These are phyloP conservation scores for Xylaria sp. DNA, from an alignment of 2,329 filamentous ascomycete genomes.

Conservation along the genomic window DNA sequence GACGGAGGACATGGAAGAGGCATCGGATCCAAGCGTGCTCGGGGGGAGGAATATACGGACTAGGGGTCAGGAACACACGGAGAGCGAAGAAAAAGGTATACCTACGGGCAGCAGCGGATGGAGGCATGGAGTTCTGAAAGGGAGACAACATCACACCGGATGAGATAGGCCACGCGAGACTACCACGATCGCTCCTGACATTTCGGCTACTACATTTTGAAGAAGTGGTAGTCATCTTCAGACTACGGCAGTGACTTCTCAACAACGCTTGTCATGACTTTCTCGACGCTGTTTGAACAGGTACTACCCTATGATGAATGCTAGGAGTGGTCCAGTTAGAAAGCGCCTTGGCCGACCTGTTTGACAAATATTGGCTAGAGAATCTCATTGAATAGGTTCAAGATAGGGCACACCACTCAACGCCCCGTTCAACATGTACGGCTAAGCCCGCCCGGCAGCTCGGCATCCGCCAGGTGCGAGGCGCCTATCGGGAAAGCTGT, in stretches of 20 bases:
- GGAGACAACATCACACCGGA: slow-evolving; percentile 3
- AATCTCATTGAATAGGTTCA: slow-evolving; percentile 1
- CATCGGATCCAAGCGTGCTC: slow-evolving; percentile 2
- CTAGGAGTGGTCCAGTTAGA: slow-evolving; percentile 8
- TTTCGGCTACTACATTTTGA: slow-evolving; percentile 10
- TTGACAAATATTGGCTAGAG: not conserved
- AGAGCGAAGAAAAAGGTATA: slow-evolving; percentile 1
- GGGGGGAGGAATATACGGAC: not conserved
- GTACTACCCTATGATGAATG: not conserved
- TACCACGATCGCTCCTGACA: slow-evolving; percentile 11
- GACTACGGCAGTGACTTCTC: slow-evolving; percentile 1
- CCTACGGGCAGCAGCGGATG: not conserved
- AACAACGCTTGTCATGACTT: slow-evolving; percentile 9
- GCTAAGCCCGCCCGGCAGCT: slow-evolving; percentile 11
- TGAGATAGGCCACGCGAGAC: slow-evolving; percentile 6
- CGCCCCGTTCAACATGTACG: no score
- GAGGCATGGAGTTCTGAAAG: not conserved
- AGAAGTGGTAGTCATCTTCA: slow-evolving; percentile 1
- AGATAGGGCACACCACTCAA: slow-evolving; percentile 6
- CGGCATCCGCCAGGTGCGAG: slow-evolving; percentile 12
- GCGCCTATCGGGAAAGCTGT: not conserved
- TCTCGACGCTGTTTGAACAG: slow-evolving; percentile 4
- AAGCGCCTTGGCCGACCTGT: slow-evolving; percentile 2
- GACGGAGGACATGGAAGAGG: not conserved
- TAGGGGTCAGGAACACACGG: not conserved